Base-by-base conservation (phyloP, 2,329 filamentous ascomycete genomes). In the Pseudomassariella vexata region DNA sequence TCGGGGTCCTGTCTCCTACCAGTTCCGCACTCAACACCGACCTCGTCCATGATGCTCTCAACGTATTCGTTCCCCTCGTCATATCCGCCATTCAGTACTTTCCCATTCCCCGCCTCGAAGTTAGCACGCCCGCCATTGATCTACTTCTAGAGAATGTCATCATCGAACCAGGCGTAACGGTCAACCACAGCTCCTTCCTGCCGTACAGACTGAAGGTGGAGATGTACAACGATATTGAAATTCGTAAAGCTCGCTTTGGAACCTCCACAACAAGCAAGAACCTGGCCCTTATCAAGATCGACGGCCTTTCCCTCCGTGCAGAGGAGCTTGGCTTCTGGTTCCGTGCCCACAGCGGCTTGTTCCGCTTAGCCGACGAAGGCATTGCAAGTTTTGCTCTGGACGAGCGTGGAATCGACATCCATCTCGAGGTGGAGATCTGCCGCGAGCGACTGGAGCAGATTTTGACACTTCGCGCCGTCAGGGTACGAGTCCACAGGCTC, bases 281-380 rank as follows among this genome's bases (percentile, higher is more conserved):
- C 0, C 66, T 84, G 3, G 71, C 92, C 42, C 85, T 83, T 1
- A 70, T 94, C 49, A 85, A 84, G 41, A 63, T 95, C 23, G 81
- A 87, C 41, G 90, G 90, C 0, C 63, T 96, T 7, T 94, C 87
- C 1, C 70, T 92, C 33, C 79, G 83, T 24, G 89, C 89, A 3
- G 79, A 90, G 16, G 88, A 95, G 40, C 68, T 96, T 19, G 90
- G 90, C 16, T 96, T 89, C 63, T 94, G 89, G 78, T 65, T 95
- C 19, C 82, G 84, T 8, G 71, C 85, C 0, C 89, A 92, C 53
- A 77, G 79, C 10, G 80, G 85, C 3, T 55, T 94, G 2, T 66
- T 94, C 29, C 78, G 79, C 16, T 68, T 95, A 19, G 75, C 77
- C 3, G 88, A 95, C 48, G 74, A 88, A 54, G 90, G 90, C 4